A percentile compares a stretch with the other conserved stretches of the same genome.
Conservation (phyloP, 441 rosid species). For the California macrophylla region DNA sequence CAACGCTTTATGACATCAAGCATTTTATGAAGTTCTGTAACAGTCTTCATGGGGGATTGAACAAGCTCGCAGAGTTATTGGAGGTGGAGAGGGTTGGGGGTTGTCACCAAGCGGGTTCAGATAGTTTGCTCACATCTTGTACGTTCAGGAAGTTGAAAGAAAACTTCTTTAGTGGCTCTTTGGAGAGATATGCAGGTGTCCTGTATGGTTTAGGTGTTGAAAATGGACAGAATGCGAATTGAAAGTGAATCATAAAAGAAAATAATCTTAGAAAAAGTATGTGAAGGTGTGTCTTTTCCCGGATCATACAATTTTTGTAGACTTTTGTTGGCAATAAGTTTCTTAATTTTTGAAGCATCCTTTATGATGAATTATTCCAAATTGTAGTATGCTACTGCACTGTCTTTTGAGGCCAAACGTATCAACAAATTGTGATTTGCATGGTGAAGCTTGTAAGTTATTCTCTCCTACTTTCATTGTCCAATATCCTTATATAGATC, state of each 20-base stretch:
- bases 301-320: slow-evolving; percentile 15
- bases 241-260: slow-evolving; percentile 8
- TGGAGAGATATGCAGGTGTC: slow-evolving; percentile 62
- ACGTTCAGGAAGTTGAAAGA: slow-evolving; percentile 58
- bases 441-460: no score
- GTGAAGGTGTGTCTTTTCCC: slow-evolving; percentile 17
- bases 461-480: no score
- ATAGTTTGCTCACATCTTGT: slow-evolving; percentile 57
- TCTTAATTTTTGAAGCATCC: slow-evolving; percentile 20
- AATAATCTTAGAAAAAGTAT: slow-evolving; percentile 3
- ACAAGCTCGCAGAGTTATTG: slow-evolving; percentile 50
- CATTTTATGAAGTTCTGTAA: slow-evolving; percentile 59
- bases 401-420: no score
- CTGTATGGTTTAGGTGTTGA: slow-evolving; percentile 66
- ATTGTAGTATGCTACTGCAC: no score
- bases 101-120: slow-evolving; percentile 64
- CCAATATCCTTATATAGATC: no score
- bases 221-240: slow-evolving; percentile 39
- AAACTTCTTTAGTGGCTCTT: slow-evolving; percentile 47
- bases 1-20: slow-evolving; percentile 46
- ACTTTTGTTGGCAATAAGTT: slow-evolving; percentile 18
- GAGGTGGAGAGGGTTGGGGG: slow-evolving; percentile 54
- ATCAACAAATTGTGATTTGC: no score
- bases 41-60: slow-evolving; percentile 56
- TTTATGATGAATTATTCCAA: no score